Evolutionary conservation across 1,284 basidiomycete genomes (phyloP), one percentile per base, ranked within the genome.

Genomic region (Agaricales sp.): DNA sequence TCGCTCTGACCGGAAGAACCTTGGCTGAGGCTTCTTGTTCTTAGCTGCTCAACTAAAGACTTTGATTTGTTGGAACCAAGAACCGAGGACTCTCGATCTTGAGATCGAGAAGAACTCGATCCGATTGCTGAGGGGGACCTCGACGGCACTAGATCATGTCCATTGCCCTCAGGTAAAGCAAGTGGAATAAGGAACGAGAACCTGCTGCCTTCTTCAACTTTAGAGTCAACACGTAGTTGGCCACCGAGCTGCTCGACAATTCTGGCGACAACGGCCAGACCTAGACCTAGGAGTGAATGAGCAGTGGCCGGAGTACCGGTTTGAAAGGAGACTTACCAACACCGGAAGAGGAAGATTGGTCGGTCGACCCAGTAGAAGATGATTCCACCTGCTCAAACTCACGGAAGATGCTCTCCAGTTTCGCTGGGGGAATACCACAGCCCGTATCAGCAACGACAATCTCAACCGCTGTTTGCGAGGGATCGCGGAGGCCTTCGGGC

Each of bases 381-480:
- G 77, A 77, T 54, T 89, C 87, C 2, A 90, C 86, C 56, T 90
- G 84, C 64, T 92, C 90, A 53, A 94, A 87, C 52, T 91, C 87
- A 47, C 89, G 71, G 67, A 93, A 93, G 52, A 93, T 89, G 51
- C 77, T 79, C 61, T 89, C 86, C 20, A 93, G 72, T 63, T 87
- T 87, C 38, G 74, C 74, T 3, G 71, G 68, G 0, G 81, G 63
- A 46, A 94, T 93, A 3, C 91, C 91, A 55, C 77, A 78, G 0
- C 88, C 88, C 1, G 85, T 86, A 58, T 92, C 88, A 6, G 74
- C 69, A n/a, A 92, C 80, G 23, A 80, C 62, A 44, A 91, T 82
- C 62, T 90, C 85, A 25, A 90, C 74, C 1, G 78, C 79, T 3
- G 79, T 70, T 52, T 77, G 71, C 14, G 67, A 65, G 1, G 63